Evolutionary conservation across 208 protist species (phyloP), one percentile per base, ranked within the genome.

Genomic region (Endotrypanum monterogeii): DNA sequence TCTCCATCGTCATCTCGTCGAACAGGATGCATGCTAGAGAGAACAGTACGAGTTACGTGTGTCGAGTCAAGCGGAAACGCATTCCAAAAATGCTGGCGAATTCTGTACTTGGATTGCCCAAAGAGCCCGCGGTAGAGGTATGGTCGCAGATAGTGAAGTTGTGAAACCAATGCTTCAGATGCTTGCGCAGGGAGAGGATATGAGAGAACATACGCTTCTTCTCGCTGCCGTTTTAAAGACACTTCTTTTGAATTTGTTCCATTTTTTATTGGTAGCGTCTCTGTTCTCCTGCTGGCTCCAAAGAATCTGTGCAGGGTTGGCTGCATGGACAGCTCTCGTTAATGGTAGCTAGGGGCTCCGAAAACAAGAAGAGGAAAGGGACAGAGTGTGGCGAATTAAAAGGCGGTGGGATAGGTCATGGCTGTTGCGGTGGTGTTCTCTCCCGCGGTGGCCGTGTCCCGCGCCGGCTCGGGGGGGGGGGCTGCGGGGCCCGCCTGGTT

Each of bases 1-100:
- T 81, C 71, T 1, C 76, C 71, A 20, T 81, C 63, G 18, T 67
- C 32, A 8, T 50, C 63, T 1, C 9, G 39, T 7, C 76, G 76
- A 48, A 16, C 28, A 2, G 48, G 23, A 41, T 80, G 76, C 7
- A 74, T 7, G 25, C 60, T 70, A 3, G 76, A 51, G n/a, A 25
- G 58, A 9, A 80, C 69, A 9, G 48, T 56, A 32, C 23, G 23
- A 46, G 75, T 56, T 0, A 9, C 18, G 23, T 50, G 60, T 37
- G 50, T 1, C 23, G 18, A 12, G 46, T 32, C 50, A 41, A 6
- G 28, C 16, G 50, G 16, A 46, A 46, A 56, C 2, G 50, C 50
- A 3, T 18, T 39, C 32, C 28, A 46, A 5, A n/a, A 23, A 20
- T 44, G 30, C 48, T 1, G 30, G 30, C 6, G 32, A 44, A 20